Percentiles rank a stretch among this genome's conserved stretches.
Conservation (phyloP, 2,329 filamentous ascomycete genomes). For the Ceratocystis cubensis region DNA sequence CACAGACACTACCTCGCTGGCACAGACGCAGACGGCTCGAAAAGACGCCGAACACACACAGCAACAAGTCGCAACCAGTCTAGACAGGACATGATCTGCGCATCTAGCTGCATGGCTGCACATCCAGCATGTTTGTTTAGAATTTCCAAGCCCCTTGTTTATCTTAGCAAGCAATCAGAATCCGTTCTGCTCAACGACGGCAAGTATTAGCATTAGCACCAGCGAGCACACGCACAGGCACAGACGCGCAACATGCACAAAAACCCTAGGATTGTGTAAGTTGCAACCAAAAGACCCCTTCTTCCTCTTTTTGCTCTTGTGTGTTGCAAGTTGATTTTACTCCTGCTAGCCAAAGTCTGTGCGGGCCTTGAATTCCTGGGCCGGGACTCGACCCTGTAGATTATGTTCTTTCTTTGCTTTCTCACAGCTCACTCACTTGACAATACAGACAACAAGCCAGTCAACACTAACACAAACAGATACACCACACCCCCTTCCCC, state of each 20-base stretch:
- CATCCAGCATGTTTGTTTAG: not conserved
- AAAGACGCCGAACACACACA: not conserved
- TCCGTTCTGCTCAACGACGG: not conserved
- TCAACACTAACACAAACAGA: no score
- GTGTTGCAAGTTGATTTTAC: not conserved
- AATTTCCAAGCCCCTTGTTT: not conserved
- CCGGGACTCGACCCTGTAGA: not conserved
- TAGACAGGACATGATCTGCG: not conserved
- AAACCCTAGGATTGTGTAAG: not conserved
- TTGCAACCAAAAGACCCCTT: not conserved
- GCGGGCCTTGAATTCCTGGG: not conserved
- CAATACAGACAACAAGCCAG: no score
- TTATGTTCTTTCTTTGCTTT: not conserved
- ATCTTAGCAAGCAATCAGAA: not conserved
- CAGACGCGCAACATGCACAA: not conserved
- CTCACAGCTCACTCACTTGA: not conserved
- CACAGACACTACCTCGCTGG: conserved; percentile 1
- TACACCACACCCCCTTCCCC: not conserved
- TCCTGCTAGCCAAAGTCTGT: not conserved
- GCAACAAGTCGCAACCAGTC: not conserved
- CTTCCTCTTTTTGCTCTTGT: not conserved
- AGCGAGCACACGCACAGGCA: not conserved
- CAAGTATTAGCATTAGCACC: not conserved
- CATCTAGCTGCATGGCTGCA: not conserved
- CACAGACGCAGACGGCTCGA: not conserved